Base-by-base conservation (phyloP, 179 eudicot genomes). In the Beta macrorhiza region DNA sequence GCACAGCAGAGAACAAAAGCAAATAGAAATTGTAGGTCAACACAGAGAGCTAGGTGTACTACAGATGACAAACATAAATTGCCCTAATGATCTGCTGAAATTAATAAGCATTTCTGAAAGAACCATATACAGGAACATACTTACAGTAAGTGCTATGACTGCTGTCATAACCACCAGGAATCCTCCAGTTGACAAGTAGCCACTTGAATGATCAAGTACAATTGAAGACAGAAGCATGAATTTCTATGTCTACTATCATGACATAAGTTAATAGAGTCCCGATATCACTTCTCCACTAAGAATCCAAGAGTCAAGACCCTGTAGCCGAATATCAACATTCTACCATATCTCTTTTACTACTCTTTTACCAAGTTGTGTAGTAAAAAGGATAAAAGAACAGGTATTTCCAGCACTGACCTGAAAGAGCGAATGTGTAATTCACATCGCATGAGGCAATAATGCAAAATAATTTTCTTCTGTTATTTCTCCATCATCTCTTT, bases 131-230 rank as follows among this genome's bases (percentile, higher is more conserved):
- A 19, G 25, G 57, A 67, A 56, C 17, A 51, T 22, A 65, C 75
- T 67, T 58, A 73, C 80, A 80, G 58, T 58, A 45, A 63, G 56
- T 12, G 79, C n/a, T 15, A 62, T 45, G 79, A 22, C 42, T 45
- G 55, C 37, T n/a, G 47, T 37, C 61, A 72, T 74, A 37, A 32
- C 22, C 20, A 47, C 13, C 49, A 14, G 20, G 10, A 7, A 25
- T 53, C 25, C 19, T 55, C 68, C 67, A 15, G 56, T 45, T 37
- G 22, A 65, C 59, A 67, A 75, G 70, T 58, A 79, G 58, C 70
- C 45, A 16, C 74, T 74, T 74, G 74, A 45, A 51, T 16, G 8
- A 37, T 32, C 67, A 37, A n/a, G 45, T 32, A 11, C 67, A 58
- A 12, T 64, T 17, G 42, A 7, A 68, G 44, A n/a, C 17, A 32